Evolutionary conservation across 352 stramenopile species (phyloP), one percentile per base, ranked within the genome.

Genomic region (Phytopythium helicoides): DNA sequence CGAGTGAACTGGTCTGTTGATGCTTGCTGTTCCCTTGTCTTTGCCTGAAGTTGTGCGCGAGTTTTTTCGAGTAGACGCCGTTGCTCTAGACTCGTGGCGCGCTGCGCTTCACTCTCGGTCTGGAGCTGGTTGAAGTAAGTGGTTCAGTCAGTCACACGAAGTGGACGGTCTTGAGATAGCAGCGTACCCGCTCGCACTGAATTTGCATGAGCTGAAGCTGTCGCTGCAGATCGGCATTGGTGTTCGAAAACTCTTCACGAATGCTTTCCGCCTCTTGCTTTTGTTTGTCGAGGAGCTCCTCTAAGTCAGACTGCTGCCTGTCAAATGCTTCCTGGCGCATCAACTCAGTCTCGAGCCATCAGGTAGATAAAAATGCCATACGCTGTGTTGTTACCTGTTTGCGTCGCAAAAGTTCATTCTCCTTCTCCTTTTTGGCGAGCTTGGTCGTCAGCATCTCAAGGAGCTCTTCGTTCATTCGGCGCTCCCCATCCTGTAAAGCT

Each of bases 371-470:
- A n/a, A n/a, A n/a, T n/a, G n/a, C n/a, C n/a, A n/a, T n/a, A n/a
- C n/a, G n/a, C n/a, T n/a, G n/a, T n/a, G n/a, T n/a, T n/a, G n/a
- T n/a, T n/a, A 54, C 21, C 46, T 74, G 65, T 39, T 85, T 77
- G 3, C 58, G 59, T 25, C 70, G 69, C 21, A 78, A 49, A 23
- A 70, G 58, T 36, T 89, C 79, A 18, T 61, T 64, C 47, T 87
- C 76, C 41, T 82, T 80, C 48, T 87, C 79, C 23, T 81, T 81
- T 53, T 85, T 83, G 0, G 74, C 72, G 22, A 89, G 58, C 18
- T 84, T 85, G 31, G 58, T 48, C 0, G 71, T 79, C 18, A 89
- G 71, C 62, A 89, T 79, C 48, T 89, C 74, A 14, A 85, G 64
- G 9, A 87, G 68, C 52, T 84, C 69, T 5, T 84, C 62, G 47